Percentiles rank a stretch among this genome's conserved stretches.
phyloP scores from a whole-genome alignment of 306 rosid genomes.

The Lathyrus sativus region DNA sequence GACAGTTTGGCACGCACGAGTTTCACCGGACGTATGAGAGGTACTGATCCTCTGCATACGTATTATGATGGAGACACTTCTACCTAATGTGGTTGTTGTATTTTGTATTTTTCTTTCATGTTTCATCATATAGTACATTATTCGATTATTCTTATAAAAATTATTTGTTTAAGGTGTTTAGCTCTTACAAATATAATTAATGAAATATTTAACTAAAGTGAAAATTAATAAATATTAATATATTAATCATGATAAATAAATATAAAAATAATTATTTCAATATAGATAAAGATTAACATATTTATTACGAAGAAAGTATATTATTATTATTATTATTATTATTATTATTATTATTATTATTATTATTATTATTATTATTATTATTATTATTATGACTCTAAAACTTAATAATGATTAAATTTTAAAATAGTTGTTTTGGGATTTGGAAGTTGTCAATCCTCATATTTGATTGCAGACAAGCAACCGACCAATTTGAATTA shows the following conservation, averaged over 20 bases:
- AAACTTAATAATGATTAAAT: not conserved
- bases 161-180: too few relatives aligned
- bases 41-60: conserved; percentile 42
- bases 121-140: not conserved
- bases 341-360: not conserved
- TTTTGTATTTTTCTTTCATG: conserved; percentile 11
- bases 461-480: conserved; percentile 47
- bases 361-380: not conserved
- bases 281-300: too few relatives aligned
- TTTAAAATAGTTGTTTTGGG: conserved; percentile 1
- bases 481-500: conserved; percentile 49
- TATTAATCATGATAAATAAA: too few relatives aligned
- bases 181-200: too few relatives aligned
- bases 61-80: conserved; percentile 45
- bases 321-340: not conserved
- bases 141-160: too few relatives aligned
- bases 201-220: too few relatives aligned
- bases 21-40: conserved; percentile 35
- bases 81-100: conserved; percentile 46
- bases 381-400: not conserved
- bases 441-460: conserved; percentile 30
- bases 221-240: too few relatives aligned
- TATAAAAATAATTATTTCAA: too few relatives aligned
- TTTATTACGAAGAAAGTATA: too few relatives aligned
- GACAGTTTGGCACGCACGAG: conserved; percentile 56